Base-by-base conservation (phyloP, 1,284 basidiomycete genomes). In the Anthracocystis panici-leucophaei region DNA sequence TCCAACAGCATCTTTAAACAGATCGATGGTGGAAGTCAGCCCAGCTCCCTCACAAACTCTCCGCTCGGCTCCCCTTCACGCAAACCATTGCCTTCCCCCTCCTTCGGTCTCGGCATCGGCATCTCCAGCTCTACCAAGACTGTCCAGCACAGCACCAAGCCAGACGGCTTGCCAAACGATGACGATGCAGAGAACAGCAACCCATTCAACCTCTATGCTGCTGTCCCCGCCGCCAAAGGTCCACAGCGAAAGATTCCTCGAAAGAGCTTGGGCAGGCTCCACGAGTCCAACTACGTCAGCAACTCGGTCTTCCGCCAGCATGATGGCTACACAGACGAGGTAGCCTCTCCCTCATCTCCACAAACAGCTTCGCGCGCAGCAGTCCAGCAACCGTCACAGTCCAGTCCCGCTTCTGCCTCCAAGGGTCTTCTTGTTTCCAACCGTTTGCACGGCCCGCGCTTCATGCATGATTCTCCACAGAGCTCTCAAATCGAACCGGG, bases 341-440 rank as follows among this genome's bases (percentile, higher is more conserved):
- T 41, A 18, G 23, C 60, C 5, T 60, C 60, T 10, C 64, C 57
- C 33, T 45, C 52, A 23, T 54, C 59, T 27, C 55, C 54, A 38
- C 53, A 25, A 33, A 53, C 29, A 8, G 20, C 56, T 11, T 42
- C 64, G 38, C 64, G 56, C 31, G 23, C 33, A 33, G 31, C 56
- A 14, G 49, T 23, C 18, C 46, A 55, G 21, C 29, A 49, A 3
- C 14, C 66, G 31, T 38, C 33, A 0, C 54, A 38, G 25, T 20
- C 40, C 11, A 60, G 58, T 29, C 59, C 66, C 11, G 46, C 61
- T 1, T 46, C 61, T 3, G 40, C 52, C n/a, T 45, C 82, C 87
- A 8, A 90, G 91, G 91, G 92, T 5, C 91, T 91, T 0, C 90
- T 95, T 51, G 91, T 93, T 23, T 92, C 92, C 0, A 90, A 90